Conservation (phyloP, 2,329 filamentous ascomycete species). For the Botryotinia globosa region DNA sequence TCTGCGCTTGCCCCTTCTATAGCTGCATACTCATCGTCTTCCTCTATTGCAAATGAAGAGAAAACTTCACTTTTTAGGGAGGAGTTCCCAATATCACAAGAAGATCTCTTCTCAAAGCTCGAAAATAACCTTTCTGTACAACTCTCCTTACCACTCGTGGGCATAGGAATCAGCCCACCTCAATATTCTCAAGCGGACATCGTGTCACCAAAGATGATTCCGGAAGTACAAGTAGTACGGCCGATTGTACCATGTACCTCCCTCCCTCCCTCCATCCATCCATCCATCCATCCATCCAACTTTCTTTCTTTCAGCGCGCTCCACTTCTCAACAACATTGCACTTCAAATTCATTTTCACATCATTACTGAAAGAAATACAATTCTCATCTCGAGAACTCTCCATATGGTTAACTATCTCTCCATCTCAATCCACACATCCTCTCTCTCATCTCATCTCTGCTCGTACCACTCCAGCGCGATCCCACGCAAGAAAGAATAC, state of each 20-base stretch:
- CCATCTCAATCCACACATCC: neutral
- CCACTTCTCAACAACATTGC: neutral
- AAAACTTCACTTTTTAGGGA: neutral
- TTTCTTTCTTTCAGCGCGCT: neutral
- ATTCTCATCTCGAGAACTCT: neutral
- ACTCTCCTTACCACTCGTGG: neutral
- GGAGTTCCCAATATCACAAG: neutral
- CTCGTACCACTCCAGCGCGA: neutral
- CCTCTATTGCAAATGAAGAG: neutral
- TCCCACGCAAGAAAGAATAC: neutral
- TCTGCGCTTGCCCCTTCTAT: neutral
- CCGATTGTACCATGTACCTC: slow-evolving; percentile 5
- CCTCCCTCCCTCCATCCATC: neutral
- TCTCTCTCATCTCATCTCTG: neutral
- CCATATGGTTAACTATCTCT: neutral
- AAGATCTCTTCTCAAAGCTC: neutral
- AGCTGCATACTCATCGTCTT: neutral
- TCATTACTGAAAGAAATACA: neutral
- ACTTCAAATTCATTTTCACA: neutral
- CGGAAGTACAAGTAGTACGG: slow-evolving; percentile 4
- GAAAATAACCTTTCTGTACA: neutral
- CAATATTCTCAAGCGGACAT: neutral
- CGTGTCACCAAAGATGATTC: neutral
- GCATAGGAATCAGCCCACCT: slow-evolving; percentile 5
- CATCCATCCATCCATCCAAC: too few relatives aligned